Evolutionary conservation across 768 basidiomycete species (phyloP).

Genomic region (Daedaleopsis sinensis): DNA sequence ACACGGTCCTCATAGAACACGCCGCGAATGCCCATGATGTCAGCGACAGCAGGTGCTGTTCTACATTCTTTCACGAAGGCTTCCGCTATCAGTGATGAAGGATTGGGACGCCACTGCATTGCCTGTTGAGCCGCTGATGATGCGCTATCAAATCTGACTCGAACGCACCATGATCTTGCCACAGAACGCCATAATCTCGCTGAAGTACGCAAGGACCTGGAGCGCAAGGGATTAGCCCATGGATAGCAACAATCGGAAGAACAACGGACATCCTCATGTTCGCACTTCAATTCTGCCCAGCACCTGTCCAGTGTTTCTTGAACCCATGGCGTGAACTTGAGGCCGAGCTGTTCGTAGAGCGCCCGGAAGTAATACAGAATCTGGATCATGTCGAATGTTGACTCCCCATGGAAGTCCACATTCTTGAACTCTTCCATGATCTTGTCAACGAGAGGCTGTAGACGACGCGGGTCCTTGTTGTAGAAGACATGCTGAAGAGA

Average conservation of each 20-base stretch:
- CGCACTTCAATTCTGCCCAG: constrained; percentile 70
- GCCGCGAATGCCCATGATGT: constrained; percentile 77
- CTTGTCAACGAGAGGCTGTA: constrained; percentile 79
- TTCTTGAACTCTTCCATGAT: constrained; percentile 62
- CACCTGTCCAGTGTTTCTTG: constrained; percentile 66
- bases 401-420: constrained; percentile 80
- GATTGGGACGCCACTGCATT: constrained; percentile 58
- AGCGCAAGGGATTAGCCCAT: not conserved
- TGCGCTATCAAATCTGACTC: no score
- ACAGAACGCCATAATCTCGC: constrained; percentile 72
- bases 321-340: constrained; percentile 82
- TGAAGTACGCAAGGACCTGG: constrained; percentile 75
- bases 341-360: constrained; percentile 72
- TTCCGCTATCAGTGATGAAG: constrained; percentile 61
- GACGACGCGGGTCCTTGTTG: constrained; percentile 80
- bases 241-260: constrained; percentile 3
- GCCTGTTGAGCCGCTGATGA: constrained; percentile 26
- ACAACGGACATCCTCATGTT: constrained; percentile 73
- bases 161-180: constrained; percentile 65
- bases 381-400: constrained; percentile 81
- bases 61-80: constrained; percentile 72
- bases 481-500: constrained; percentile 67
- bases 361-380: constrained; percentile 67
- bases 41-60: constrained; percentile 52
- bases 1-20: constrained; percentile 63